These are phyloP conservation scores for Pseudogymnoascus sp. DNA, from an alignment of 2,329 filamentous ascomycete genomes.

Conservation along the genomic window DNA sequence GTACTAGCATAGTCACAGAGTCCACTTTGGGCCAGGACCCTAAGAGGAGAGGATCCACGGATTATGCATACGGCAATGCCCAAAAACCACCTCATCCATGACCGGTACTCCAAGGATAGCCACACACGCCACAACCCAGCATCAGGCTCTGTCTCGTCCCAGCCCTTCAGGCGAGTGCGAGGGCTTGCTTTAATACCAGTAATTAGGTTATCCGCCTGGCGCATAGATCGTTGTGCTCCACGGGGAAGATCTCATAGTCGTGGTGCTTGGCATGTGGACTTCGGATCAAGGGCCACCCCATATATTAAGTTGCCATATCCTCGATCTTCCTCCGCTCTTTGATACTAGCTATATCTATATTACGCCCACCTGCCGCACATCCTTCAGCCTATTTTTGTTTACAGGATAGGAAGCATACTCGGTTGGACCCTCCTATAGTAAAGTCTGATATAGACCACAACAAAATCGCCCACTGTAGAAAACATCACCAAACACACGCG, in stretches of 20 bases:
- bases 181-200: slow-evolving; percentile 4
- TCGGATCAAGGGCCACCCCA: slow-evolving; percentile 5
- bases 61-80: slow-evolving; percentile 8
- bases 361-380: background rate
- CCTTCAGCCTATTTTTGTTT: background rate
- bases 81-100: slow-evolving; percentile 3
- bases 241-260: background rate
- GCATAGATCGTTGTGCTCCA: slow-evolving; percentile 5
- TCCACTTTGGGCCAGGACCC: slow-evolving; percentile 3
- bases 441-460: slow-evolving; percentile 23
- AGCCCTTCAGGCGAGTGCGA: background rate
- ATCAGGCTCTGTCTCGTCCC: background rate
- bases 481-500: slow-evolving; percentile 24
- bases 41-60: background rate
- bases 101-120: slow-evolving; percentile 1
- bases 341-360: slow-evolving; percentile 7
- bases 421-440: slow-evolving; percentile 23
- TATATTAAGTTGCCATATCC: slow-evolving; percentile 11
- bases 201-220: slow-evolving; percentile 6
- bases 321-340: slow-evolving; percentile 4
- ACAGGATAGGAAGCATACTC: background rate
- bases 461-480: slow-evolving; percentile 24
- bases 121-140: background rate
- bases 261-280: background rate
- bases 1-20: background rate